A percentile compares a stretch with the other conserved stretches of the same genome.
These are phyloP conservation scores for Globisporangium camurandrum DNA, from an alignment of 352 stramenopile species.

Conservation along the genomic window DNA sequence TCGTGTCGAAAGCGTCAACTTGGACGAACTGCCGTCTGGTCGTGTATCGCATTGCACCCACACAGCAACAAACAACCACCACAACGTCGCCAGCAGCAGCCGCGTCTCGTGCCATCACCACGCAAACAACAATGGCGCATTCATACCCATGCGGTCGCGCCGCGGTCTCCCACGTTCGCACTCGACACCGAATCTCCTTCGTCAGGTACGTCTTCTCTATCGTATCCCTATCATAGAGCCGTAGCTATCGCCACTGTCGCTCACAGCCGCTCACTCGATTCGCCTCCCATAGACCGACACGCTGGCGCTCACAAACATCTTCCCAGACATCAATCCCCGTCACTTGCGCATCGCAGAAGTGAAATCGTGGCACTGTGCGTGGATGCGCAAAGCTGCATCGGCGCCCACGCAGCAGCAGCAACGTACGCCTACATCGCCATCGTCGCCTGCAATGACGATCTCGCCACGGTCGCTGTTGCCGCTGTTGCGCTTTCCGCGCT, in stretches of 20 bases:
- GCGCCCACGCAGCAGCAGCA: slow-evolving; percentile 13
- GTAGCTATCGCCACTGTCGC: not conserved
- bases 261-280: not conserved
- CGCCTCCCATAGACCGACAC: slow-evolving; percentile 28
- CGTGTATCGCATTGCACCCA: slow-evolving; percentile 12
- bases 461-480: not conserved
- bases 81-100: too few relatives aligned
- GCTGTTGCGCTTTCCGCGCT: not conserved
- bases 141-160: not conserved
- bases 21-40: slow-evolving; percentile 16
- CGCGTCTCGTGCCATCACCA: too few relatives aligned
- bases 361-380: slow-evolving; percentile 67
- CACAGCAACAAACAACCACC: not conserved
- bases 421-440: not conserved
- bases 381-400: slow-evolving; percentile 64
- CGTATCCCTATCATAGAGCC: not conserved
- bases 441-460: too few relatives aligned
- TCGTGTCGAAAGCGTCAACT: slow-evolving; percentile 55
- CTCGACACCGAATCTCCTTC: slow-evolving; percentile 19
- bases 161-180: slow-evolving; percentile 14
- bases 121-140: too few relatives aligned
- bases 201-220: slow-evolving; percentile 10
- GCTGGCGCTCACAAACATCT: slow-evolving; percentile 57
- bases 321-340: slow-evolving; percentile 73
- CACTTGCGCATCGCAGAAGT: slow-evolving; percentile 77